These are phyloP conservation scores for Pelargonium cotyledonis DNA, from an alignment of 441 rosid genomes.

Conservation along the genomic window DNA sequence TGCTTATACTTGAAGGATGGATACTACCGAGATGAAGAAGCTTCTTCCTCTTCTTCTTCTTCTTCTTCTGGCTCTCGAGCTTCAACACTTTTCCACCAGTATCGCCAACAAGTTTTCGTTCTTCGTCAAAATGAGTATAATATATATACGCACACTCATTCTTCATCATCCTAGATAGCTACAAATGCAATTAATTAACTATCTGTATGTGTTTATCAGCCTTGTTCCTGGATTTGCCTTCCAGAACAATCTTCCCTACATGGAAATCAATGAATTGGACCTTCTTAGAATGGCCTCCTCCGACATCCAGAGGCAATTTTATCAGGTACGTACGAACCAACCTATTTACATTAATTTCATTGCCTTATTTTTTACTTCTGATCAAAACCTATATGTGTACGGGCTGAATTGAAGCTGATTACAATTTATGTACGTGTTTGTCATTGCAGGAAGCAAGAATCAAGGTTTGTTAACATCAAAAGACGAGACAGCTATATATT, in stretches of 20 bases:
- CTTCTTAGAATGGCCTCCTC: slow-evolving; percentile 35
- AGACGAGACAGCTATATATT: too few species aligned
- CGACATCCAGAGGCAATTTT: slow-evolving; percentile 50
- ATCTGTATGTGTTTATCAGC: slow-evolving; percentile 22
- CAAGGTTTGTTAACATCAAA: slow-evolving; percentile 40
- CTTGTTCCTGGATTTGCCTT: slow-evolving; percentile 69
- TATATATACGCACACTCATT: slow-evolving; percentile 18
- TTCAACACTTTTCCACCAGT: slow-evolving; percentile 39
- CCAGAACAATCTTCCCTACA: slow-evolving; percentile 39
- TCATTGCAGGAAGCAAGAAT: slow-evolving; percentile 66
- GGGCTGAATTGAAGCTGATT: too few species aligned
- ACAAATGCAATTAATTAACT: too few species aligned
- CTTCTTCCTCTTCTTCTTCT: slow-evolving; percentile 42
- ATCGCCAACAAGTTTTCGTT: slow-evolving; percentile 33
- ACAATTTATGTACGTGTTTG: slow-evolving; percentile 5
- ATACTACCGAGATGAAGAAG: slow-evolving; percentile 32
- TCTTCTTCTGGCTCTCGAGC: slow-evolving; percentile 30
- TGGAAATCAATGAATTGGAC: slow-evolving; percentile 39
- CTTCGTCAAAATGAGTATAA: slow-evolving; percentile 41
- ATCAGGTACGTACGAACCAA: slow-evolving; percentile 34
- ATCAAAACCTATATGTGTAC: too few species aligned
- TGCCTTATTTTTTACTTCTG: too few species aligned
- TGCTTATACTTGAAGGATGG: slow-evolving; percentile 49
- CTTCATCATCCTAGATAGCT: too few species aligned
- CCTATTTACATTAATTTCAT: too few species aligned